phyloP scores from a whole-genome alignment of 164 flowering plant genomes.

The Malania oleifera region DNA sequence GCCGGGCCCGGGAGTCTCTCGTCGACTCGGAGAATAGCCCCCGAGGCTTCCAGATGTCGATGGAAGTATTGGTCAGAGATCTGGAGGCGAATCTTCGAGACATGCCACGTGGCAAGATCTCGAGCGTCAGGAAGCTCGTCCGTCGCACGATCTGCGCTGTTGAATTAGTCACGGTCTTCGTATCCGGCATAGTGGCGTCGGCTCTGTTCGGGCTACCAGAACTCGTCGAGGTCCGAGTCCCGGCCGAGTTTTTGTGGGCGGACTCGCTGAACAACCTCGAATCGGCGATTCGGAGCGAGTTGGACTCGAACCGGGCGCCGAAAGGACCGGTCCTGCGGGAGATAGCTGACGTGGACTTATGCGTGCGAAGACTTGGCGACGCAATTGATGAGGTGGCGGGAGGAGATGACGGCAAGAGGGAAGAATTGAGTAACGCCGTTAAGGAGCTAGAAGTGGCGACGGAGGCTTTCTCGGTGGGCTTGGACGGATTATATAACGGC shows the following conservation, averaged over 20 bases:
- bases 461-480: constrained; percentile 21
- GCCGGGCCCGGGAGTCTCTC: constrained; percentile 22
- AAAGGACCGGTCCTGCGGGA: constrained; percentile 15
- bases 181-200: constrained; percentile 20
- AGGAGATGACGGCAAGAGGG: background rate
- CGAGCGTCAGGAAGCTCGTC: constrained; percentile 18
- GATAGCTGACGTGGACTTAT: constrained; percentile 11
- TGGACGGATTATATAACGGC: constrained; percentile 27
- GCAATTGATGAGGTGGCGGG: constrained; percentile 14
- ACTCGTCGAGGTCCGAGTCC: constrained; percentile 7
- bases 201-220: constrained; percentile 16
- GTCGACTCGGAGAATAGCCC: constrained; percentile 13
- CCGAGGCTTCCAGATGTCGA: background rate
- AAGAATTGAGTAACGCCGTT: constrained; percentile 13
- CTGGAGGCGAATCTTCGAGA: constrained; percentile 8
- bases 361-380: constrained; percentile 12
- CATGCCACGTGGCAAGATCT: constrained; percentile 25
- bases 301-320: constrained; percentile 4
- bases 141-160: constrained; percentile 26
- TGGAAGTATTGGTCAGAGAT: constrained; percentile 22
- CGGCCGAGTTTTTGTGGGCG: constrained; percentile 27
- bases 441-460: constrained; percentile 21
- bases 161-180: constrained; percentile 25
- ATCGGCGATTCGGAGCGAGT: constrained; percentile 12
- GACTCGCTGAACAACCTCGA: constrained; percentile 19